Conservation (phyloP, 2,329 filamentous ascomycete genomes). For the Beauveria rudraprayagi region DNA sequence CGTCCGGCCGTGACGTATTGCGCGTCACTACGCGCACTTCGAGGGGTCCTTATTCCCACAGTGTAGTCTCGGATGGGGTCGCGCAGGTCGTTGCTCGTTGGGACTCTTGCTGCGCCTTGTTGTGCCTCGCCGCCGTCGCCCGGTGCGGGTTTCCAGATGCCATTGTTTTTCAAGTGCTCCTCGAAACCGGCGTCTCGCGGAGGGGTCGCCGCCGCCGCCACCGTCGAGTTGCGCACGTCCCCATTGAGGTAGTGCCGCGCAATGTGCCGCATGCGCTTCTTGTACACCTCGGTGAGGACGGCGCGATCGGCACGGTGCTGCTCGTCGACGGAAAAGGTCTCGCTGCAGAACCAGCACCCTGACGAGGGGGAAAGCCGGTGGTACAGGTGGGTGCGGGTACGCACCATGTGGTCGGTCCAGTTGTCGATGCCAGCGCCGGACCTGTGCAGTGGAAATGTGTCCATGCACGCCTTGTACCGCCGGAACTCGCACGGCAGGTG, state of each 20-base stretch:
- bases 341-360: constrained; percentile 46
- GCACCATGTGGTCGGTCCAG: constrained; percentile 40
- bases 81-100: background rate
- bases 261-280: constrained; percentile 42
- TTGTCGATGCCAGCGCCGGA: constrained; percentile 18
- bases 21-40: background rate
- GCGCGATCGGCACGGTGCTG: constrained; percentile 11
- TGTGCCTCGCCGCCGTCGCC: background rate
- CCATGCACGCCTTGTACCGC: constrained; percentile 26
- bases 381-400: constrained; percentile 32
- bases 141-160: background rate
- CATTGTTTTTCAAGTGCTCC: constrained; percentile 24
- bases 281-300: background rate
- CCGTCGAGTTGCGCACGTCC: too few relatives aligned
- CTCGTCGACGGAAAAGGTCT: constrained; percentile 19
- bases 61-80: background rate
- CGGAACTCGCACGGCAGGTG: constrained; percentile 39
- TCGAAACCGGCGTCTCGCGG: constrained; percentile 35
- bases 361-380: constrained; percentile 26
- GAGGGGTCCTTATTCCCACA: background rate
- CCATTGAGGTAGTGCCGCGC: constrained; percentile 30
- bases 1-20: background rate
- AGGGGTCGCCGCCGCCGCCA: constrained; percentile 16
- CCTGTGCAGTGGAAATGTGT: constrained; percentile 27
- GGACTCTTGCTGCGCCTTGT: background rate